phyloP scores from a whole-genome alignment of 441 rosid genomes.

The Sinapis alba region DNA sequence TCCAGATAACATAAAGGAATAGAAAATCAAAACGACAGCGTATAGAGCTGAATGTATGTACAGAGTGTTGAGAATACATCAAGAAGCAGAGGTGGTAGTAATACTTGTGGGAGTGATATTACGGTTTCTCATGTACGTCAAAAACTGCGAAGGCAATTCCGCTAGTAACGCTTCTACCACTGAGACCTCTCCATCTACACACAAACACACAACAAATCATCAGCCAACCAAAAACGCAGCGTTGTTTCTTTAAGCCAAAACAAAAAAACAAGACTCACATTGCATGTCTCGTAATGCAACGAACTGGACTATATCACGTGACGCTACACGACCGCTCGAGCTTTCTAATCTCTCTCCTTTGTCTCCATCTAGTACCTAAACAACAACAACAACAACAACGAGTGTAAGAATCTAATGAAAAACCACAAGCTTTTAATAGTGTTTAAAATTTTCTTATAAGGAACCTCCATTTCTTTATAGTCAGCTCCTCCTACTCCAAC shows the following conservation, averaged over 20 bases:
- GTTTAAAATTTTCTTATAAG: neutral
- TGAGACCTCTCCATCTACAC: slow-evolving; percentile 74
- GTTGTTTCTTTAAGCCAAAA: neutral
- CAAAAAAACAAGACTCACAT: slow-evolving; percentile 46
- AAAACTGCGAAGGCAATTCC: slow-evolving; percentile 83
- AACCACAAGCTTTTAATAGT: neutral
- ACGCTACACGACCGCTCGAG: slow-evolving; percentile 76
- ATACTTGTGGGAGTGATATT: slow-evolving; percentile 50
- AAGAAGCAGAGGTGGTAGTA: slow-evolving; percentile 11
- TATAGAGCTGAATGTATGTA: slow-evolving; percentile 30
- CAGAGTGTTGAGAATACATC: neutral
- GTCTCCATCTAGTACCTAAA: slow-evolving; percentile 86
- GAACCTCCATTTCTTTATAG: slow-evolving; percentile 96
- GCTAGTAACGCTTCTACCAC: slow-evolving; percentile 81
- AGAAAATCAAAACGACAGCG: slow-evolving; percentile 22
- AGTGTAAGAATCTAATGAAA: neutral
- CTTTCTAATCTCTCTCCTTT: slow-evolving; percentile 89
- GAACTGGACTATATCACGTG: slow-evolving; percentile 91
- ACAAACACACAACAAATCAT: neutral
- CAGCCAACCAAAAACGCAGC: neutral
- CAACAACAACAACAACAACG: neutral
- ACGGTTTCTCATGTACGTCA: slow-evolving; percentile 72
- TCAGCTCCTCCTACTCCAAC: slow-evolving; percentile 98
- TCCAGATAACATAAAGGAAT: slow-evolving; percentile 9
- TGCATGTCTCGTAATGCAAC: slow-evolving; percentile 77